Percentiles rank a stretch among this genome's conserved stretches.
phyloP scores from a whole-genome alignment of 805 yeast species.

The Saturnispora mendoncae region DNA sequence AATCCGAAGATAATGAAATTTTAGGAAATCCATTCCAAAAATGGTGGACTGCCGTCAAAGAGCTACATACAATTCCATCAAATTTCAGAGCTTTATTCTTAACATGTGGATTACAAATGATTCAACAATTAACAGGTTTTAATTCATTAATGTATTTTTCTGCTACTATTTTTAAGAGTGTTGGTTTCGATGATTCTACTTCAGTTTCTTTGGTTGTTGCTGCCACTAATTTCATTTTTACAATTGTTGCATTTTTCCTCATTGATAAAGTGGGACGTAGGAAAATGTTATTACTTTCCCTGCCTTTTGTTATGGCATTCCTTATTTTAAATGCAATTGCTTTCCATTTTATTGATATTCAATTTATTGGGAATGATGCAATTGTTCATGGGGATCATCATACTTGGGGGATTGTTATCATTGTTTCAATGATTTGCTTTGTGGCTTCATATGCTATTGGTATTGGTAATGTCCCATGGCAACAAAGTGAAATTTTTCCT shows the following conservation, averaged over 20 bases:
- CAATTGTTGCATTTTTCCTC: conserved; percentile 74
- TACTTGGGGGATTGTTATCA: conserved; percentile 84
- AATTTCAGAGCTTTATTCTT: conserved; percentile 83
- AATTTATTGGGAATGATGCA: conserved; percentile 42
- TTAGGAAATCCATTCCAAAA: conserved; percentile 33
- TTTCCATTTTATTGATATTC: conserved; percentile 73
- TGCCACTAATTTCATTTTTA: conserved; percentile 88
- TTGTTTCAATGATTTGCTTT: conserved; percentile 74
- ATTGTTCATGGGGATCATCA: conserved; percentile 40
- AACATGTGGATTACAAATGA: conserved; percentile 90
- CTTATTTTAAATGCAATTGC: conserved; percentile 80
- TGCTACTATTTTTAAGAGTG: conserved; percentile 82
- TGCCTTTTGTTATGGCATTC: conserved; percentile 78
- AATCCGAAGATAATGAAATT: conserved; percentile 35
- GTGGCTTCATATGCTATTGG: conserved; percentile 92
- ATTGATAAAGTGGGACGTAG: conserved; percentile 89
- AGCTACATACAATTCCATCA: conserved; percentile 60
- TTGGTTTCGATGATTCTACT: conserved; percentile 84
- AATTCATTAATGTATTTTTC: conserved; percentile 94
- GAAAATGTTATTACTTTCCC: conserved; percentile 62
- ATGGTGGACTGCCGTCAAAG: conserved; percentile 51
- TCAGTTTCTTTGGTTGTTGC: conserved; percentile 91
- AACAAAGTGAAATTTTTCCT: conserved; percentile 90
- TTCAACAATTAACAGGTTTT: conserved; percentile 95
- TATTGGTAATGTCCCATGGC: conserved; percentile 98